A percentile compares a stretch with the other conserved stretches of the same genome.
Evolutionary conservation across 768 basidiomycete species (phyloP).

Genomic region (Russula griseocarnosa): DNA sequence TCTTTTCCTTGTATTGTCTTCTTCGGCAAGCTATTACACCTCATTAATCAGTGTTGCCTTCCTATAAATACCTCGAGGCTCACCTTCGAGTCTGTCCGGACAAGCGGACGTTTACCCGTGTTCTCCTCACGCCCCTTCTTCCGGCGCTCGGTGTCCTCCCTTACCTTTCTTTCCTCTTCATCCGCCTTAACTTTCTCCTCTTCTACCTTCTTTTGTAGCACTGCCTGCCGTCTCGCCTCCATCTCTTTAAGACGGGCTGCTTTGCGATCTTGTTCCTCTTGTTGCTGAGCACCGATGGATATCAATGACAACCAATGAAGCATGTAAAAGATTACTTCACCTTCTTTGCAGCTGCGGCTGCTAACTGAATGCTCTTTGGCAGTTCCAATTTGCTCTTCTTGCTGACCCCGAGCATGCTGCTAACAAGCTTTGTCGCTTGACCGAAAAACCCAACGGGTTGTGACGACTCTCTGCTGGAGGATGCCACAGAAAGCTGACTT

Average conservation of each 20-base stretch:
- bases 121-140: constrained; percentile 80
- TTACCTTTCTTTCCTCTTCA: constrained; percentile 68
- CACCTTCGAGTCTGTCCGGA: constrained; percentile 59
- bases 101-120: constrained; percentile 63
- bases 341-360: constrained; percentile 84
- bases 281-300: constrained; percentile 54
- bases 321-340: constrained; percentile 40
- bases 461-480: constrained; percentile 35
- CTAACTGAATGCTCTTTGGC: constrained; percentile 77
- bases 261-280: constrained; percentile 83
- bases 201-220: constrained; percentile 68
- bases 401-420: constrained; percentile 55
- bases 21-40: constrained; percentile 45
- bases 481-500: constrained; percentile 55
- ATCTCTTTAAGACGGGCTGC: constrained; percentile 69
- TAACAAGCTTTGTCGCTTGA: constrained; percentile 66
- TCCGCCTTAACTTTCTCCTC: constrained; percentile 61
- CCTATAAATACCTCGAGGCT: background rate
- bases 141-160: constrained; percentile 69
- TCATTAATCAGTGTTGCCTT: background rate
- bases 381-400: constrained; percentile 69
- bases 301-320: constrained; percentile 5
- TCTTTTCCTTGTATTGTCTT: constrained; percentile 69
- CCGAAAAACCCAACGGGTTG: constrained; percentile 57
- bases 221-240: constrained; percentile 74